Conservation (phyloP, 768 basidiomycete species). For the Russula earlei region DNA sequence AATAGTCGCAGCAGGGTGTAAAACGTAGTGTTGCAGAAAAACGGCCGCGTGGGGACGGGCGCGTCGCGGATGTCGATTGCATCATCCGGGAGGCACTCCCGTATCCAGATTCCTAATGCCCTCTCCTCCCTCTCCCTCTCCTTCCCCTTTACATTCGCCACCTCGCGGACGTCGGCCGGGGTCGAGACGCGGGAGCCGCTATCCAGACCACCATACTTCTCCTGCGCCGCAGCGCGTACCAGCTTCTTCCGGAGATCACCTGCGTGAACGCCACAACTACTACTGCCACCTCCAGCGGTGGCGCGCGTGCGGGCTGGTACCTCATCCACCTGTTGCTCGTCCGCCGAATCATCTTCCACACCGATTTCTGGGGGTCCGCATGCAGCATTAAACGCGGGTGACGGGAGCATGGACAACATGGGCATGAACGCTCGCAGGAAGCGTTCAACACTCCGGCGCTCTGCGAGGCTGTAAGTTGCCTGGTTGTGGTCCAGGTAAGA, state of each 20-base stretch:
- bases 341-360: constrained; percentile 28
- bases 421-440: constrained; percentile 84
- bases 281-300: constrained; percentile 10
- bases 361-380: constrained; percentile 47
- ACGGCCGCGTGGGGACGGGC: constrained; percentile 37
- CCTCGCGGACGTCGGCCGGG: constrained; percentile 12
- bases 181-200: constrained; percentile 15
- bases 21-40: constrained; percentile 89
- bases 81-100: constrained; percentile 15
- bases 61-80: constrained; percentile 22
- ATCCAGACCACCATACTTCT: constrained; percentile 29
- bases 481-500: constrained; percentile 85
- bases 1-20: constrained; percentile 83
- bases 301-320: background rate
- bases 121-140: constrained; percentile 7
- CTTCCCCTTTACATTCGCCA: constrained; percentile 2
- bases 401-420: constrained; percentile 61
- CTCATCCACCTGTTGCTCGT: constrained; percentile 20
- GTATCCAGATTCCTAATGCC: constrained; percentile 10
- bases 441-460: constrained; percentile 75
- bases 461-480: constrained; percentile 59
- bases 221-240: constrained; percentile 62
- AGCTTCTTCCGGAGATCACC: constrained; percentile 58
- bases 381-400: constrained; percentile 55
- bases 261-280: constrained; percentile 23